Evolutionary conservation across 805 yeast genomes (phyloP), one percentile per base, ranked within the genome.

Genomic region (Candida nitratophila): DNA sequence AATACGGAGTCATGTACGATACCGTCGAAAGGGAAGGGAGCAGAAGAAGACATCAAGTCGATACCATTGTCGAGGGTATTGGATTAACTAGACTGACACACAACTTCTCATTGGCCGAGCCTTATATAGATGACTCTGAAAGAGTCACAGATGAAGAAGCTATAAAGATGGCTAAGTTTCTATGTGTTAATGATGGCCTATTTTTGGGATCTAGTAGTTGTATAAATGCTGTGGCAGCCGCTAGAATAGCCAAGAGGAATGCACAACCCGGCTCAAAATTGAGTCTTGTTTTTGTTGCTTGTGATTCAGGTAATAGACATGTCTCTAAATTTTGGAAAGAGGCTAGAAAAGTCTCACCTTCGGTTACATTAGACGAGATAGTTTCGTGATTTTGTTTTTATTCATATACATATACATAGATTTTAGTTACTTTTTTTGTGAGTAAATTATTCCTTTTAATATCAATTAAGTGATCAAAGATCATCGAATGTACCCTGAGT

Each of bases 141-240:
- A 69, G 89, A 46, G 96, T 91, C 1, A 63, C 78, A 2, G 99
- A 91, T 55, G 74, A 66, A 1, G 85, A 90, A 60, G 95, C 98
- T 1, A 53, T 88, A 20, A 77, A 73, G 52, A 93, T 93, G 98
- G 98, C 98, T 7, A 81, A 83, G 58, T 85, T 63, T 54, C 60
- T 91, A 26, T 84, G 88, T 48, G 77, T 81, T 3, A 71, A 86
- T 46, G 99, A 91, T 57, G 99, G 98, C 0, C 64, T 88, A 16
- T 93, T 93, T 61, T 75, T 90, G 57, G 99, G 99, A 2, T 82
- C 95, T 24, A 86, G 96, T 37, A 83, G 95, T n/a, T 96, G 96
- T 0, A 81, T 93, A 22, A 89, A 89, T 59, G 90, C 96, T 36
- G 96, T 87, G 5, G 97, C 96, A 1, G 95, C 96, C 1, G 74